phyloP scores from a whole-genome alignment of 371 early-diverging fungal genomes.

The Mucor circinelloides region DNA sequence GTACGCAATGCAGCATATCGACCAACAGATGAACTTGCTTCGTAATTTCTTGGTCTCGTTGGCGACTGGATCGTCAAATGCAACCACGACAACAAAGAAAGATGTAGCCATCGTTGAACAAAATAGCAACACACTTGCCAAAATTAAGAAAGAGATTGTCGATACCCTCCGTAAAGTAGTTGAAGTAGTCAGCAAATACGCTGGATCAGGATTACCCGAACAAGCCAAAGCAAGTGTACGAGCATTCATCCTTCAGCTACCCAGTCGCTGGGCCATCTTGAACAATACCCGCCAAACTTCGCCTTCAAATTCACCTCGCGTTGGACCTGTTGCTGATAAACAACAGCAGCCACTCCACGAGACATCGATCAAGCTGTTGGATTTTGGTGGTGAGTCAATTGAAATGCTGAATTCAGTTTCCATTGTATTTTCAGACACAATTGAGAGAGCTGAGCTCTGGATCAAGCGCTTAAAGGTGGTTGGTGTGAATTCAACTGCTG shows the following conservation, averaged over 20 bases:
- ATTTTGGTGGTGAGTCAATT: slow-evolving; percentile 82
- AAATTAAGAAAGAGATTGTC: slow-evolving; percentile 76
- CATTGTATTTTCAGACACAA: slow-evolving; percentile 77
- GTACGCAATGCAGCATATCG: slow-evolving; percentile 81
- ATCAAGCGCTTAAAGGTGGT: slow-evolving; percentile 57
- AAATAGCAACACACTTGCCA: neutral
- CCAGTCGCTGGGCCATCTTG: slow-evolving; percentile 77
- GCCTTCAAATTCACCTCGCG: slow-evolving; percentile 12
- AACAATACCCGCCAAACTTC: slow-evolving; percentile 30
- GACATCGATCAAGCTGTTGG: slow-evolving; percentile 51
- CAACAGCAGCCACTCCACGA: slow-evolving; percentile 30
- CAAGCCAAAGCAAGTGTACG: slow-evolving; percentile 84
- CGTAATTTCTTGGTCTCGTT: slow-evolving; percentile 64
- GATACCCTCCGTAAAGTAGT: slow-evolving; percentile 88
- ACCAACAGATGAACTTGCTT: slow-evolving; percentile 72
- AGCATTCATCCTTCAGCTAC: slow-evolving; percentile 82
- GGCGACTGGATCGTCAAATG: slow-evolving; percentile 29
- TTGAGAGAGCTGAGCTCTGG: slow-evolving; percentile 84
- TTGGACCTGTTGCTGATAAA: neutral
- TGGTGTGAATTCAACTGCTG: slow-evolving; percentile 4
- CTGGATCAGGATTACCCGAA: slow-evolving; percentile 84
- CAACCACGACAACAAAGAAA: slow-evolving; percentile 1
- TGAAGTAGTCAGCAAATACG: slow-evolving; percentile 86
- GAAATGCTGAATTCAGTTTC: slow-evolving; percentile 82
- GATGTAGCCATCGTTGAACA: neutral